These are phyloP conservation scores for Choanephora cucurbitarum DNA, from an alignment of 371 early-diverging fungal species.

Conservation along the genomic window DNA sequence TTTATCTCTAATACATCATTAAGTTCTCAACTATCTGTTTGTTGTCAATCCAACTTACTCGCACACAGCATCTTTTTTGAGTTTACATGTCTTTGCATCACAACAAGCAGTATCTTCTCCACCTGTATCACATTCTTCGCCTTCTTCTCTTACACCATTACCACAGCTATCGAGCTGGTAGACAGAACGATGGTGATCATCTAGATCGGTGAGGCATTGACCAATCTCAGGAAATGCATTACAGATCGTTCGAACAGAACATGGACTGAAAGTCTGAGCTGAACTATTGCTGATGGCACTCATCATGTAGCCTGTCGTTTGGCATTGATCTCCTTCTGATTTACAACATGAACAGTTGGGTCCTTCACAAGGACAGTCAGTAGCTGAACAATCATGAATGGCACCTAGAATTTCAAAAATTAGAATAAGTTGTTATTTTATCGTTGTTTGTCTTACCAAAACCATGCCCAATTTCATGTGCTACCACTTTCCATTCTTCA, in stretches of 20 bases:
- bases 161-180: constrained; percentile 76
- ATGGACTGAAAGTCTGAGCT: constrained; percentile 76
- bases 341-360: constrained; percentile 71
- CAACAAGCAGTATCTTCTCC: constrained; percentile 81
- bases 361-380: constrained; percentile 59
- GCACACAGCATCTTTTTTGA: constrained; percentile 77
- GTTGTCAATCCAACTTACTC: constrained; percentile 40
- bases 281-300: constrained; percentile 80
- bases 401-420: constrained; percentile 39
- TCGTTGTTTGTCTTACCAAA: constrained; percentile 55
- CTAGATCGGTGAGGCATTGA: constrained; percentile 63
- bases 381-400: constrained; percentile 69
- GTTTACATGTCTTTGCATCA: constrained; percentile 77
- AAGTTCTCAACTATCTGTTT: background rate
- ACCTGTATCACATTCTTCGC: constrained; percentile 96
- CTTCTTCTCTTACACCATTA: constrained; percentile 88
- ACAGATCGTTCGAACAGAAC: constrained; percentile 78
- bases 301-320: constrained; percentile 82
- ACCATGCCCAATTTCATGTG: constrained; percentile 94
- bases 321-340: constrained; percentile 62
- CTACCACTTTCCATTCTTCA: constrained; percentile 94
- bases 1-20: constrained; percentile 59
- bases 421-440: background rate
- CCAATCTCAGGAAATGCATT: constrained; percentile 46
- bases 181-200: constrained; percentile 34